A percentile compares a stretch with the other conserved stretches of the same genome.
These are phyloP conservation scores for Penicillium crystallinum DNA, from an alignment of 495 filamentous ascomycete species.

Conservation along the genomic window DNA sequence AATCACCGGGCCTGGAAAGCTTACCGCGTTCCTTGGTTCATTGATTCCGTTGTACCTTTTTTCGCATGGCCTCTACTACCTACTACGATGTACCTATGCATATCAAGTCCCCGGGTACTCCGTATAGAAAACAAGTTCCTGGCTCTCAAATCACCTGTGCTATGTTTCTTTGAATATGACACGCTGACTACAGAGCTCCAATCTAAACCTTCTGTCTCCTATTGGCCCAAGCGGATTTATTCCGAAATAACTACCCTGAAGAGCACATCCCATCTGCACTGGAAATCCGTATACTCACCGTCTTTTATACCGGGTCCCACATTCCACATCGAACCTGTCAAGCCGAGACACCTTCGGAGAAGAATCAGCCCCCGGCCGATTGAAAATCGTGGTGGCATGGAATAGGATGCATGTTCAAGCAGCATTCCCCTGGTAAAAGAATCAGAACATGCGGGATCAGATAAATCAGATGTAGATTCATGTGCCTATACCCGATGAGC, in stretches of 20 bases:
- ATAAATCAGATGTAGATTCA: too few species aligned
- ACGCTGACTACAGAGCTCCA: background rate
- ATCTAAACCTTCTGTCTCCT: background rate
- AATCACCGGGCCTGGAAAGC: slow-evolving; percentile 13
- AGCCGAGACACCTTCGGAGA: background rate
- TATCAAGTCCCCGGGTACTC: too few species aligned
- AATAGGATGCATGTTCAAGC: background rate
- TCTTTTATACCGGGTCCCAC: background rate
- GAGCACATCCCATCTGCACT: background rate
- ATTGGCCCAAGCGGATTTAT: background rate
- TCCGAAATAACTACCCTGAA: background rate
- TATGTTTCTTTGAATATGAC: too few species aligned
- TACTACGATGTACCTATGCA: too few species aligned
- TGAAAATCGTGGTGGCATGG: background rate
- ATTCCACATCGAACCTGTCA: background rate
- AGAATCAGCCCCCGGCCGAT: background rate
- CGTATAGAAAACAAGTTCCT: too few species aligned
- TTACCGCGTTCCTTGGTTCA: slow-evolving; percentile 1
- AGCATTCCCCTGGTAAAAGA: background rate
- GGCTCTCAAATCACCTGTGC: too few species aligned
- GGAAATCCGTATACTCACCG: background rate
- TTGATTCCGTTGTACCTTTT: too few species aligned
- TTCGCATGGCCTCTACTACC: too few species aligned
- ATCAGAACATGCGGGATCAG: too few species aligned
- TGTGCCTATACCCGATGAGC: too few species aligned